Evolutionary conservation across 2,329 filamentous ascomycete genomes (phyloP).

Genomic region (Paraphaeosphaeria sporulosa): DNA sequence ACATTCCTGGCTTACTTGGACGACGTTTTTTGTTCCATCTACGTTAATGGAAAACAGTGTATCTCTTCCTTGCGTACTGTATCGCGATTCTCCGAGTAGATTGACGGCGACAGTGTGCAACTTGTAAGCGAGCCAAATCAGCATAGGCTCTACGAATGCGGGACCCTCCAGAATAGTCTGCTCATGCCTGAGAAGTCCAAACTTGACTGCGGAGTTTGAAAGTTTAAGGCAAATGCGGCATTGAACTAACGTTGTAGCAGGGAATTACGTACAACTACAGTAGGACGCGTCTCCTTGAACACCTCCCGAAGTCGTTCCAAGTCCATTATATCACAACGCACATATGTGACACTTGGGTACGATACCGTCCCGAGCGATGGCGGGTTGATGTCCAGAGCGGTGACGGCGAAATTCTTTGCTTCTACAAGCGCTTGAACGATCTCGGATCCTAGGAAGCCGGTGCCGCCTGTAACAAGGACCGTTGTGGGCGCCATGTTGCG

Average conservation of each 20-base stretch:
- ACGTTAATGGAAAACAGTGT: constrained; percentile 86
- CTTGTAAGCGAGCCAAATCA: not conserved
- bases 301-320: constrained; percentile 42
- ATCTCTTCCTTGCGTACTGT: constrained; percentile 48
- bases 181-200: not conserved
- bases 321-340: constrained; percentile 52
- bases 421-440: constrained; percentile 50
- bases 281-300: constrained; percentile 72
- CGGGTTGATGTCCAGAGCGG: constrained; percentile 50
- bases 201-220: not conserved
- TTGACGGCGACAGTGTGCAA: constrained; percentile 75
- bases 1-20: constrained; percentile 73
- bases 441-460: constrained; percentile 55
- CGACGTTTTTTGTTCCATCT: constrained; percentile 79
- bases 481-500: constrained; percentile 34
- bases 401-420: constrained; percentile 49
- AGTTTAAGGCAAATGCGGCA: not conserved
- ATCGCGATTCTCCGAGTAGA: constrained; percentile 48
- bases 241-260: not conserved
- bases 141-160: not conserved
- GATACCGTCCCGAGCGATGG: constrained; percentile 39
- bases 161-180: not conserved
- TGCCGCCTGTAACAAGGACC: constrained; percentile 57
- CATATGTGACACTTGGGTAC: constrained; percentile 41
- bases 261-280: constrained; percentile 72